Conservation (phyloP, 2,329 filamentous ascomycete genomes). For the Claviceps digitariae region DNA sequence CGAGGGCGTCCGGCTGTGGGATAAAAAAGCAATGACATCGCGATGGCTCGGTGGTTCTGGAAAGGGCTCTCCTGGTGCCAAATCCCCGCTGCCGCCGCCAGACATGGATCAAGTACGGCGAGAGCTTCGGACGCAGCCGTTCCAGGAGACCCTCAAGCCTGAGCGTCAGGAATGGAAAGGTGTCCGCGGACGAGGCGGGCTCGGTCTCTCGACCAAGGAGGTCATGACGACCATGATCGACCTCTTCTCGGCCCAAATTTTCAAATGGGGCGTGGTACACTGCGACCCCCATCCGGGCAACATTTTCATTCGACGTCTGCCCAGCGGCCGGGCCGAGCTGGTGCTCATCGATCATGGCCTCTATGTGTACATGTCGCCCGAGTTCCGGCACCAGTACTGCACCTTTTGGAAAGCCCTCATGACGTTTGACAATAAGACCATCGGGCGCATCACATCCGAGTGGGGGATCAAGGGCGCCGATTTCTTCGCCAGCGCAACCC, state of each 20-base stretch:
- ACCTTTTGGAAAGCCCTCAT: slow-evolving; percentile 89
- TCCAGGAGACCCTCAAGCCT: slow-evolving; percentile 57
- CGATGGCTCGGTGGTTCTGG: slow-evolving; percentile 69
- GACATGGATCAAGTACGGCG: slow-evolving; percentile 32
- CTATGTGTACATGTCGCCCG: slow-evolving; percentile 78
- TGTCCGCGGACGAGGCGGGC: slow-evolving; percentile 55
- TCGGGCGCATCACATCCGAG: slow-evolving; percentile 53
- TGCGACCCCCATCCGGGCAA: slow-evolving; percentile 97
- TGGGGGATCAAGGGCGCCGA: slow-evolving; percentile 90
- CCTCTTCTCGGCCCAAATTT: slow-evolving; percentile 95
- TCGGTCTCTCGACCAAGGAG: slow-evolving; percentile 69
- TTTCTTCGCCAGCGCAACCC: slow-evolving; percentile 79
- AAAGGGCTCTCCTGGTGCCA: slow-evolving; percentile 65
- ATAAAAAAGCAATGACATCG: slow-evolving; percentile 66
- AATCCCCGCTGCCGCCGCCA: slow-evolving; percentile 43
- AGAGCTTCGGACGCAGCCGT: slow-evolving; percentile 36
- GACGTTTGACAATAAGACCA: slow-evolving; percentile 79
- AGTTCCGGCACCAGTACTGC: slow-evolving; percentile 76
- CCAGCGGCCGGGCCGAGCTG: slow-evolving; percentile 71
- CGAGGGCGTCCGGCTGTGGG: slow-evolving; percentile 85
- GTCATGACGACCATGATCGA: slow-evolving; percentile 97
- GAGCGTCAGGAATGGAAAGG: slow-evolving; percentile 70
- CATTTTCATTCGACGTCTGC: slow-evolving; percentile 81
- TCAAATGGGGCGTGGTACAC: slow-evolving; percentile 90
- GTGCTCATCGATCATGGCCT: slow-evolving; percentile 96